Evolutionary conservation across 352 stramenopile genomes (phyloP).

Genomic region (Phytophthora lateralis): DNA sequence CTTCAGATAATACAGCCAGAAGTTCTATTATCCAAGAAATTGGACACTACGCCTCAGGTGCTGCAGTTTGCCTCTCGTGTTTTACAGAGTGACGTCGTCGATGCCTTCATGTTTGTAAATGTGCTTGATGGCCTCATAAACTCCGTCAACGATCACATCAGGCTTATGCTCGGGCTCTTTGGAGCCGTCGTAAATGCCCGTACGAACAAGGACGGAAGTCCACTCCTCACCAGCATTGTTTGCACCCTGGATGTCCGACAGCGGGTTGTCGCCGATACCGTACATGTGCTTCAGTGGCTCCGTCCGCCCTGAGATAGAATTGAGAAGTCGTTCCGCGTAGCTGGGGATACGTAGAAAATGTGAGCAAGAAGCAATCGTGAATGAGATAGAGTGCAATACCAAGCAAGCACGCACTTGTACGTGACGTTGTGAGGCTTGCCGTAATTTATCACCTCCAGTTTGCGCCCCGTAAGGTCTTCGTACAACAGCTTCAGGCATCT

Average conservation of each 20-base stretch:
- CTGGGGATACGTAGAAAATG: slow-evolving; percentile 28
- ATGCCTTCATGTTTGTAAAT: slow-evolving; percentile 72
- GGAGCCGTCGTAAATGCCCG: slow-evolving; percentile 81
- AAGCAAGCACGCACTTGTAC: slow-evolving; percentile 66
- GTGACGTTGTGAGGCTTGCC: slow-evolving; percentile 87
- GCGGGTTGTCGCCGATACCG: slow-evolving; percentile 90
- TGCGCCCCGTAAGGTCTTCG: slow-evolving; percentile 64
- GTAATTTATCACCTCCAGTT: slow-evolving; percentile 77
- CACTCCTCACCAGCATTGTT: slow-evolving; percentile 85
- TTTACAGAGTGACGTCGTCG: slow-evolving; percentile 44
- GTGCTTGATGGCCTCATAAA: slow-evolving; percentile 80
- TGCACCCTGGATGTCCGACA: slow-evolving; percentile 86
- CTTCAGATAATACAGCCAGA: slow-evolving; percentile 5
- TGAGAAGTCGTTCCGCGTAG: slow-evolving; percentile 72
- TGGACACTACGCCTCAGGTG: neutral
- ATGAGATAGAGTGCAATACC: neutral
- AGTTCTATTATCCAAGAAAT: slow-evolving; percentile 28
- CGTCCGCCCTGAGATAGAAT: slow-evolving; percentile 50
- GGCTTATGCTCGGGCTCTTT: slow-evolving; percentile 67
- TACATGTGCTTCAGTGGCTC: slow-evolving; percentile 72
- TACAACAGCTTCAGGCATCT: slow-evolving; percentile 76
- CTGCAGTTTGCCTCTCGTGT: neutral
- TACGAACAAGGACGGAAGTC: slow-evolving; percentile 87
- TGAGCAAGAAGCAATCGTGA: neutral
- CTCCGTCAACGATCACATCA: slow-evolving; percentile 62